Percentiles rank a stretch among this genome's conserved stretches.
These are phyloP conservation scores for Phytophthora multivora DNA, from an alignment of 352 stramenopile species.

Conservation along the genomic window DNA sequence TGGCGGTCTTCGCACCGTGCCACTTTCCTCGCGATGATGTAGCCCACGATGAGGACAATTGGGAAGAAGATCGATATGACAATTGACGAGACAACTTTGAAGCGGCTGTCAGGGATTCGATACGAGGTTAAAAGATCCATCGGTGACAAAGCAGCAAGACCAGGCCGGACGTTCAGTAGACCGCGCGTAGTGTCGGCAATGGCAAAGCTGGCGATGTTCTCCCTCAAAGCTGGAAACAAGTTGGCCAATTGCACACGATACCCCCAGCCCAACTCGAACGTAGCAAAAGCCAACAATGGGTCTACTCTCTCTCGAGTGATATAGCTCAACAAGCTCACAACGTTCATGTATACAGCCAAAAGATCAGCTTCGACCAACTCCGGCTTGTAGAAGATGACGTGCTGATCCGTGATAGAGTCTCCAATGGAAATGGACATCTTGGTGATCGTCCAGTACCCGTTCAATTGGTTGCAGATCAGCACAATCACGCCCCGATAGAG, in stretches of 20 bases:
- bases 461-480: constrained; percentile 37
- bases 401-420: constrained; percentile 19
- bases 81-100: constrained; percentile 18
- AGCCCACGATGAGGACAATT: constrained; percentile 30
- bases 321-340: constrained; percentile 28
- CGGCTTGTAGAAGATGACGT: constrained; percentile 36
- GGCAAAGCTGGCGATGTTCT: constrained; percentile 19
- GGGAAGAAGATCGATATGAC: constrained; percentile 28
- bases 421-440: constrained; percentile 33
- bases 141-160: constrained; percentile 23
- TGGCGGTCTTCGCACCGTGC: constrained; percentile 7
- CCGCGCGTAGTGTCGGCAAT: constrained; percentile 15
- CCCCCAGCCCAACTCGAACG: constrained; percentile 33
- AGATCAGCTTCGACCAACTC: constrained; percentile 39
- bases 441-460: constrained; percentile 42
- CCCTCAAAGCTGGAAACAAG: constrained; percentile 19
- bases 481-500: constrained; percentile 38
- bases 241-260: constrained; percentile 12
- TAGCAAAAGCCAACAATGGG: constrained; percentile 29
- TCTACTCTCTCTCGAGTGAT: constrained; percentile 34
- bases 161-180: constrained; percentile 13
- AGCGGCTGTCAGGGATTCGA: constrained; percentile 13
- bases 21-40: constrained; percentile 30
- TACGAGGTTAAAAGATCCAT: constrained; percentile 34
- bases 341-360: constrained; percentile 38